Conservation (phyloP, 2,329 filamentous ascomycete genomes). For the Diaporthe ampelina region DNA sequence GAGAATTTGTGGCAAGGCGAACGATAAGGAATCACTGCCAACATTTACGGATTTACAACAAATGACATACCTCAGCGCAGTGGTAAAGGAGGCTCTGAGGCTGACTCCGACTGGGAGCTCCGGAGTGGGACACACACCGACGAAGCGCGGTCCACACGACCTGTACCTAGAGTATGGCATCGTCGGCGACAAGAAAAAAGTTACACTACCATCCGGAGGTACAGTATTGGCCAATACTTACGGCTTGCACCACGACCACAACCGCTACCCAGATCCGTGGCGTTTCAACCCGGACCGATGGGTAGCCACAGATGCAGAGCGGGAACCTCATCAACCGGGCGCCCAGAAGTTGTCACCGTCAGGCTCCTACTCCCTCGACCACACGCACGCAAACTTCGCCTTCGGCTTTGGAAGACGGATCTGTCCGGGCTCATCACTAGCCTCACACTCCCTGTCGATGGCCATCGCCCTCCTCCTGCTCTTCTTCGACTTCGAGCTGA, state of each 20-base stretch:
- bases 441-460: conserved; percentile 36
- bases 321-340: background rate
- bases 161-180: background rate
- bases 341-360: background rate
- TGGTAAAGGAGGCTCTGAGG: conserved; percentile 38
- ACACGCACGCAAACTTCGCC: conserved; percentile 35
- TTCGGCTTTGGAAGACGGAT: conserved; percentile 39
- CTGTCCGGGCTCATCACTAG: conserved; percentile 36
- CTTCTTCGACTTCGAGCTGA: conserved; percentile 38
- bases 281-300: conserved; percentile 37
- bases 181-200: background rate
- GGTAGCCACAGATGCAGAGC: background rate
- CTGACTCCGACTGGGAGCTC: conserved; percentile 38
- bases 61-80: conserved; percentile 26
- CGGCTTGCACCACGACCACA: conserved; percentile 36
- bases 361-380: conserved; percentile 2
- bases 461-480: conserved; percentile 33
- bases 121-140: conserved; percentile 37
- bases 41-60: conserved; percentile 36
- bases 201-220: conserved; percentile 24
- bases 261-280: conserved; percentile 35
- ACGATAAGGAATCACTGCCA: background rate
- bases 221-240: conserved; percentile 38
- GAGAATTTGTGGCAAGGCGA: background rate
- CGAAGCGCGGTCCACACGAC: background rate